A percentile compares a stretch with the other conserved stretches of the same genome.
phyloP scores from a whole-genome alignment of 2,329 filamentous ascomycete genomes.

The Harringtonia lauricola region DNA sequence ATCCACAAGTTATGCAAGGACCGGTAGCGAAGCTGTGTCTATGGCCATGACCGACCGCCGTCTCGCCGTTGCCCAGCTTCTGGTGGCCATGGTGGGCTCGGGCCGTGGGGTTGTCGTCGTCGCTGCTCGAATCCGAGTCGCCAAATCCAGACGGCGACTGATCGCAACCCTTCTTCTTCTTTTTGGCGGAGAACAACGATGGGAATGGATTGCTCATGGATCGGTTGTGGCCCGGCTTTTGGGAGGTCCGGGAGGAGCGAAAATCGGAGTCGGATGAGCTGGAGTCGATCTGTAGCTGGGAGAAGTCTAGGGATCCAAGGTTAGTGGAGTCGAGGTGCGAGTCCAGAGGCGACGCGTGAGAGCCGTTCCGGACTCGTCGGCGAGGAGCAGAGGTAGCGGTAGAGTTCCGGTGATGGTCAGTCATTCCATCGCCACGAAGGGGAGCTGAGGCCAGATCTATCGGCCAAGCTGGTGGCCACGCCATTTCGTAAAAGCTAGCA shows the following conservation, averaged over 20 bases:
- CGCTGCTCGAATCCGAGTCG: conserved; percentile 27
- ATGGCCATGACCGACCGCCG: conserved; percentile 20
- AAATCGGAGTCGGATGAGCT: conserved; percentile 31
- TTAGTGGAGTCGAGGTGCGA: neutral
- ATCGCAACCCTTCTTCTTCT: conserved; percentile 37
- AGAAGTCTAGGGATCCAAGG: conserved; percentile 11
- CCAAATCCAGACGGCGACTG: conserved; percentile 18
- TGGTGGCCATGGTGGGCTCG: neutral
- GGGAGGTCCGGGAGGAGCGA: conserved; percentile 15
- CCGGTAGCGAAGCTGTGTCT: conserved; percentile 53
- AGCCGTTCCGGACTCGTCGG: neutral
- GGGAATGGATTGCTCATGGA: conserved; percentile 77
- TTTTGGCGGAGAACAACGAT: conserved; percentile 52
- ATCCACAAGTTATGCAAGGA: conserved; percentile 78
- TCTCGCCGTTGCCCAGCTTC: conserved; percentile 15
- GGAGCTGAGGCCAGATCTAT: neutral
- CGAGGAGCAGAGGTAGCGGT: neutral
- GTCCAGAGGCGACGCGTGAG: neutral
- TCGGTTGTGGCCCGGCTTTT: conserved; percentile 36
- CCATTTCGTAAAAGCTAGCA: conserved; percentile 3
- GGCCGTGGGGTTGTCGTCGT: conserved; percentile 23
- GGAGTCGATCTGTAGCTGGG: conserved; percentile 14
- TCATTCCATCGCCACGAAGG: neutral
- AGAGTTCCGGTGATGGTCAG: neutral
- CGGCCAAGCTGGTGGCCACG: conserved; percentile 3